Base-by-base conservation (phyloP, 768 basidiomycete genomes). In the Mycena polygramma region DNA sequence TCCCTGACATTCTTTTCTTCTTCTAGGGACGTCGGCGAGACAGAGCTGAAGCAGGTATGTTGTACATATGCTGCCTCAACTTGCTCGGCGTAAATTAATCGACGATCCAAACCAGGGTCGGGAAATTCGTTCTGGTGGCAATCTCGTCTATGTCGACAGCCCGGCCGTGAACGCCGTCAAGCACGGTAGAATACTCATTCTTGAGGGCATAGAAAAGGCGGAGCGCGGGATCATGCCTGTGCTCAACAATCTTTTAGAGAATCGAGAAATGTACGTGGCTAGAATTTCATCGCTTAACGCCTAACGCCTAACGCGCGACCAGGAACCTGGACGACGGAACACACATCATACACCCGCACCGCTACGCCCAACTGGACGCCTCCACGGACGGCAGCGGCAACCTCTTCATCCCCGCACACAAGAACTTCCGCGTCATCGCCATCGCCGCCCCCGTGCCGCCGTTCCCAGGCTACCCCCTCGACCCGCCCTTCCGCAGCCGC, bases 191-290 rank as follows among this genome's bases (percentile, higher is more conserved):
- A 75, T 92, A 30, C 82, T 92, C 30, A 90, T 92, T 57, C 77
- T 91, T 55, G 91, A 92, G 75, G 91, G 91, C 22, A 88, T 91
- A 75, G 91, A 92, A 76, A 91, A 91, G 78, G 90, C 90, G 8
- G 90, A 91, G 73, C 85, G 91, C 26, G 91, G 91, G 36, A 92
- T 91, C 35, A 91, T 91, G 90, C 91, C 91, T 19, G 89, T 91
- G 19, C 81, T 92, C 7, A 91, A 91, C 73, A 92, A 91, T 76
- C 81, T 92, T 7, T 75, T 92, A 51, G 91, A 92, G 79, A 91
- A 91, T 76, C 81, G 91, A n/a, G 91, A 92, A 80, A 90, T 92
- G 89, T 89, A 74, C 54, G 81, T 63, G 8, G 36, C 30, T n/a
- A 30, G 4, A 17, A 35, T 49, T 67, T 54, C 63, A 63, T 35